These are phyloP conservation scores for Cinchona pubescens DNA, from an alignment of 257 asterid species.

Conservation along the genomic window DNA sequence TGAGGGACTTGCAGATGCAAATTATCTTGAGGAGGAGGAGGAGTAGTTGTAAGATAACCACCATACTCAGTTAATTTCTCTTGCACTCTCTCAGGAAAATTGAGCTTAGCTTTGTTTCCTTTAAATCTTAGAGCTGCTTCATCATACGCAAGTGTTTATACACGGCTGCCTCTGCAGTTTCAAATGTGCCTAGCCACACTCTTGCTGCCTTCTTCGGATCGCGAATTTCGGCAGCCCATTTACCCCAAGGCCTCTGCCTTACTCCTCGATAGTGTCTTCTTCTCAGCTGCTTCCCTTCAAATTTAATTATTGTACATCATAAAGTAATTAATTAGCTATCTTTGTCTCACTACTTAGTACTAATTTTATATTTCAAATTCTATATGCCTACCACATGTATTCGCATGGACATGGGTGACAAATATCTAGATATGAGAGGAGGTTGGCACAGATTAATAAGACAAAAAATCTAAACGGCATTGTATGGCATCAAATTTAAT, in stretches of 20 bases:
- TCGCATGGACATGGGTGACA: too few relatives aligned
- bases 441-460: too few relatives aligned
- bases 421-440: too few relatives aligned
- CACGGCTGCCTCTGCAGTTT: conserved; percentile 75
- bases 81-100: conserved; percentile 81
- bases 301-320: not conserved
- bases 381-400: too few relatives aligned
- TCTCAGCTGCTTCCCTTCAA: conserved; percentile 35
- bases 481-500: too few relatives aligned
- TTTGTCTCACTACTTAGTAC: too few relatives aligned
- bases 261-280: conserved; percentile 80
- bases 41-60: conserved; percentile 32
- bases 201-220: conserved; percentile 82
- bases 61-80: conserved; percentile 36
- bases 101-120: conserved; percentile 85
- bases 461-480: too few relatives aligned
- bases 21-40: conserved; percentile 24
- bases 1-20: not conserved
- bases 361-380: too few relatives aligned
- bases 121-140: conserved; percentile 81
- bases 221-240: conserved; percentile 86
- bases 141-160: conserved; percentile 74
- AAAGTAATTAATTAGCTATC: too few relatives aligned
- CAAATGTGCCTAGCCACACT: conserved; percentile 84
- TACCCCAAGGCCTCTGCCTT: conserved; percentile 87